Evolutionary conservation across 805 yeast genomes (phyloP).

Genomic region (Candida adriatica): DNA sequence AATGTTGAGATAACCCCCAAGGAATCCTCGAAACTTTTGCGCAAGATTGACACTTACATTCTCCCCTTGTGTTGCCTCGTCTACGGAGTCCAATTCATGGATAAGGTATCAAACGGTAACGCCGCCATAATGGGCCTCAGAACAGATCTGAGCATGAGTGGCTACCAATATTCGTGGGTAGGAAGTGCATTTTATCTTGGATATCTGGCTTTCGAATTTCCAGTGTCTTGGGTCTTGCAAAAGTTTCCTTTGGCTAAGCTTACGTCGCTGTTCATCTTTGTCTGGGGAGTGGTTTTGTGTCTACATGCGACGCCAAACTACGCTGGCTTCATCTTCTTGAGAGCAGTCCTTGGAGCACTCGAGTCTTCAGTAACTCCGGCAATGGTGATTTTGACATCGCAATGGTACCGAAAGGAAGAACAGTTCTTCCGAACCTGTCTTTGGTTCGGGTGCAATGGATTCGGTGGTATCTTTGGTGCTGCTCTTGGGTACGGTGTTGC

Average conservation of each 20-base stretch:
- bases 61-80: neutral
- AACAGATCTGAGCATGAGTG: neutral
- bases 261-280: neutral
- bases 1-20: neutral
- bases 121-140: neutral
- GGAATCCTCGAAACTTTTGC: neutral
- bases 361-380: neutral
- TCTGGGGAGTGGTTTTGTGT: neutral
- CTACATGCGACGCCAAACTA: neutral
- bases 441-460: neutral
- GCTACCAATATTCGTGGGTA: neutral
- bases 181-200: neutral
- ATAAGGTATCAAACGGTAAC: neutral
- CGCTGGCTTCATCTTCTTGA: neutral
- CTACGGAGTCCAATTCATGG: neutral
- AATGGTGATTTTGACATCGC: neutral
- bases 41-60: neutral
- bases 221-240: neutral
- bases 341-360: neutral
- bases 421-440: neutral
- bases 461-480: neutral
- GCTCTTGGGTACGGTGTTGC: neutral
- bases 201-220: neutral
- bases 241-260: neutral
- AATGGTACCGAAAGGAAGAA: neutral